Percentiles rank a stretch among this genome's conserved stretches.
phyloP scores from a whole-genome alignment of 129 eudicot genomes.

The Flaveria brownii region DNA sequence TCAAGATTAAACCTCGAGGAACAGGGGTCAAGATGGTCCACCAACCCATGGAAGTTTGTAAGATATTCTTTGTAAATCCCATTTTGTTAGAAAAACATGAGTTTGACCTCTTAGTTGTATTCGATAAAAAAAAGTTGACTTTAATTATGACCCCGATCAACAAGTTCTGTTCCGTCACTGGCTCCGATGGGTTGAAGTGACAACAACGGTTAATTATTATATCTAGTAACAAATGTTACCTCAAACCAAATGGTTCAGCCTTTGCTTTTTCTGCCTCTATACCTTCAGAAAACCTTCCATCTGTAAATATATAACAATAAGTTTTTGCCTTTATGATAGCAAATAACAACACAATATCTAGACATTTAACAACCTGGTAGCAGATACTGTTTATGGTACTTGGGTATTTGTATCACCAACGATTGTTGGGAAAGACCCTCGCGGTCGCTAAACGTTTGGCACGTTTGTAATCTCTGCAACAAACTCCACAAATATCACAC shows the following conservation, averaged over 20 bases:
- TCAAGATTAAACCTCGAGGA: too few relatives aligned
- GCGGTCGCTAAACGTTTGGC: constrained; percentile 44
- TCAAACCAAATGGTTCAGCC: constrained; percentile 29
- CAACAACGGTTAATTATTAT: constrained; percentile 4
- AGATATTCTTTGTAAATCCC: too few relatives aligned
- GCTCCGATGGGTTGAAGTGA: neutral
- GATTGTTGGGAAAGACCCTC: constrained; percentile 53
- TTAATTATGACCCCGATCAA: too few relatives aligned
- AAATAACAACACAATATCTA: neutral
- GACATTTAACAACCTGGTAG: constrained; percentile 48
- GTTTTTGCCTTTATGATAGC: neutral
- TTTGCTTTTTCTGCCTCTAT: constrained; percentile 31
- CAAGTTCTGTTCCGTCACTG: too few relatives aligned
- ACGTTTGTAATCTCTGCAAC: constrained; percentile 59
- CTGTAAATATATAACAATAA: neutral
- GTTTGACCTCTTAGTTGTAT: too few relatives aligned
- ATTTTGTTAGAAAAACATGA: too few relatives aligned
- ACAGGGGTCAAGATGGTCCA: too few relatives aligned
- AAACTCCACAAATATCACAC: constrained; percentile 13
- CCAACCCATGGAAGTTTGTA: too few relatives aligned
- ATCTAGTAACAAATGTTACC: constrained; percentile 33
- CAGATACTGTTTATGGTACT: constrained; percentile 62
- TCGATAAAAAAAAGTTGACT: too few relatives aligned
- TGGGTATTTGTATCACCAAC: constrained; percentile 46
- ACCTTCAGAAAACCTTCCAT: constrained; percentile 35